Evolutionary conservation across 2,329 filamentous ascomycete species (phyloP), one percentile per base, ranked within the genome.

Genomic region (Penicillium sp.): DNA sequence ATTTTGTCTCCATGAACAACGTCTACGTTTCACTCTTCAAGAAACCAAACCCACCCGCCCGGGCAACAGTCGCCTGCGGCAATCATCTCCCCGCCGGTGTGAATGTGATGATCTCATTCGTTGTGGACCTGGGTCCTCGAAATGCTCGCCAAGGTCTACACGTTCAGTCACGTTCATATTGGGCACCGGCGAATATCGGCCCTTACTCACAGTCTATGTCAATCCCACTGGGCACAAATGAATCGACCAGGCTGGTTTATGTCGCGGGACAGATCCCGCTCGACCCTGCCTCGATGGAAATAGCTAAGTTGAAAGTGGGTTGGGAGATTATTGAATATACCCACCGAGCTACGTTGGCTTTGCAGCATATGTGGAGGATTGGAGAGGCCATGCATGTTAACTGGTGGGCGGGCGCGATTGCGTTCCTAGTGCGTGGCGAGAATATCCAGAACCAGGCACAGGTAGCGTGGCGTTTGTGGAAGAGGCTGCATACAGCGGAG

Each of bases 151-250:
- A 76, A 53, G 89, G 74, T 0, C 81, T 97, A 1, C 94, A 99
- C 71, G 92, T 99, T 5, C 94, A 97, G 74, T 92, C 90, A 3
- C 81, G 90, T 34, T 96, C 91, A 10, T 97, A 97, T 79, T 99
- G 94, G 94, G 94, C 94, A 0, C 94, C 94, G 0, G 93, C 94
- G 18, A 97, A 97, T 68, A 97, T 99, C 50, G 94, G 94, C 0
- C 94, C 94, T 0, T 97, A 97, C 73, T 97, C 92, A 52, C 94
- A 99, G 76, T 91, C 92, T 3, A 86, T 94, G 10, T 66, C 80
- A 8, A 54, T 70, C 8, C 62, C 65, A 3, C 48, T 70, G 24
- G 58, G 66, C 18, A 67, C 3, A 8, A 5, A 68, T 10, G 49
- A 59, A 24, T 11, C 9, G 29, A 64, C 65, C 37, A 68, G 68